Base-by-base conservation (phyloP, 176 grass and related monocot species). In the Avena atlantica region DNA sequence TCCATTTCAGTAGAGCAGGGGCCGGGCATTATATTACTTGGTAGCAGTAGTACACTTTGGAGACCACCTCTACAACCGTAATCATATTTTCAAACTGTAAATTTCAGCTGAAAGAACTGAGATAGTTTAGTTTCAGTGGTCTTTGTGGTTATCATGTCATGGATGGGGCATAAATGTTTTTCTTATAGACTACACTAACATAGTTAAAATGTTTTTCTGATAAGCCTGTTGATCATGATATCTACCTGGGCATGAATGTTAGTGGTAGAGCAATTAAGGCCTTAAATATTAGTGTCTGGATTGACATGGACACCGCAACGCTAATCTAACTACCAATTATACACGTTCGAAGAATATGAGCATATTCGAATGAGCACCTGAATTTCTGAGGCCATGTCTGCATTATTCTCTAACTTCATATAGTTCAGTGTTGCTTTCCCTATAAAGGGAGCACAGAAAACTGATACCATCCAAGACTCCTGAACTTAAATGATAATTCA, bases 1-100 rank as follows among this genome's bases (percentile, higher is more conserved):
- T 67, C 75, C 27, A 12, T 53, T 85, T 77, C 72, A 78, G n/a
- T 4, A 77, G 45, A 50, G 47, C 23, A 15, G 49, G 47, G 63
- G 9, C 62, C 62, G 53, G 47, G 60, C 8, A 36, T 84, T 76
- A 64, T 24, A 31, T 4, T 21, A 53, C 51, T 53, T 53, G 29
- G 31, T 44, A 4, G 25, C 5, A 78, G 2, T 78, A 49, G 13
- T 40, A 40, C 37, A 40, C 37, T 51, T 5, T 12, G 16, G 15
- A 70, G 16, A 37, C 8, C 27, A 82, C 16, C 49, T 70, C 48
- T 70, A 11, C 7, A 40, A 31, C 24, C 23, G 40, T 29, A 37
- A 56, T 1, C 40, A 82, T 51, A 8, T 37, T 23, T 53, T 66
- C 21, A 5, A 37, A 40, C 4, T 70, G 27, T 69, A 70, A 40